Percentiles rank a stretch among this genome's conserved stretches.
These are phyloP conservation scores for Trichoderma semiorbis DNA, from an alignment of 2,329 filamentous ascomycete species.

Conservation along the genomic window DNA sequence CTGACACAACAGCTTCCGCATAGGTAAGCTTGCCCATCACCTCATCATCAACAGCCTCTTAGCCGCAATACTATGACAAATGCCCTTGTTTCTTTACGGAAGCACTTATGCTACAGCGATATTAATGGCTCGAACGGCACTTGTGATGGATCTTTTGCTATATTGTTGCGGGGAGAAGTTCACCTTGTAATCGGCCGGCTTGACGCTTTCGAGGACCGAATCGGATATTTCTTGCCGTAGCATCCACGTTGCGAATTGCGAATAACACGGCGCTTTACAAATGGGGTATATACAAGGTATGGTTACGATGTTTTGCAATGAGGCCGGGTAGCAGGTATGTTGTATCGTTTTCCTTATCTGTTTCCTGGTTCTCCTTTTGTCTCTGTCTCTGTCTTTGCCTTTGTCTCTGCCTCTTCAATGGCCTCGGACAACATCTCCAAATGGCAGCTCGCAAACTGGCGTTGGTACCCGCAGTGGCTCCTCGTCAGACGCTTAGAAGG, in stretches of 20 bases:
- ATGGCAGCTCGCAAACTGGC: neutral
- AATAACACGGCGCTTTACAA: neutral
- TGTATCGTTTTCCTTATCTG: neutral
- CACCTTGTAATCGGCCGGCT: neutral
- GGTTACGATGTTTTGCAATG: neutral
- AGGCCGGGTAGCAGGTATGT: no score
- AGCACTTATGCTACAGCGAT: neutral
- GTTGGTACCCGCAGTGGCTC: neutral
- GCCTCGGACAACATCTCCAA: conserved; percentile 2
- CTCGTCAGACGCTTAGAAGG: neutral
- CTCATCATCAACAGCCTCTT: neutral
- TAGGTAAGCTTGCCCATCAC: neutral
- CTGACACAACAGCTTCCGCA: neutral
- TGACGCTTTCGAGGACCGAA: neutral
- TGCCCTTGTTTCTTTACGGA: neutral
- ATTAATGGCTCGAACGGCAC: neutral
- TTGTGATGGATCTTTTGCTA: neutral
- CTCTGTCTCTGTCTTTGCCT: neutral
- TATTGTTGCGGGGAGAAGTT: neutral
- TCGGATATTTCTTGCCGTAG: neutral
- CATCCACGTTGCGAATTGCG: neutral
- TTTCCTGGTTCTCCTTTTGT: neutral
- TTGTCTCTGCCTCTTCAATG: neutral
- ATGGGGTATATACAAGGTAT: neutral
- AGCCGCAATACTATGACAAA: neutral